Evolutionary conservation across 1,284 basidiomycete genomes (phyloP), one percentile per base, ranked within the genome.

Genomic region (Volvariella surrecta): DNA sequence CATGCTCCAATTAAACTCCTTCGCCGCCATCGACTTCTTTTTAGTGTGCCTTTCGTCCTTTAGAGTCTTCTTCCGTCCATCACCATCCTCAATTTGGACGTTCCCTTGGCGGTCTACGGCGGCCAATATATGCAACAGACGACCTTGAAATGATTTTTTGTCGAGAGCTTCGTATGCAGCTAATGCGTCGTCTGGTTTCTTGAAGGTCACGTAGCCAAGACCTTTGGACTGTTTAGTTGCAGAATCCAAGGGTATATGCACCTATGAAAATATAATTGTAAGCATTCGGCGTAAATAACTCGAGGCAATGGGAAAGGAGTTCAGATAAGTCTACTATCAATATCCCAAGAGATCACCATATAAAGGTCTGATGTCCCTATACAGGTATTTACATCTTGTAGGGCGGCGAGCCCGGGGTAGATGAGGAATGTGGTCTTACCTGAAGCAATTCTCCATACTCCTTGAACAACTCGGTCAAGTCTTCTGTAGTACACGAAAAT

Each of bases 1-100:
- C 72, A 91, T 89, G 37, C 83, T 84, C 95, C 95, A 99, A 62
- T 95, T 96, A 57, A 97, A 94, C 49, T 91, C 90, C 52, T 82
- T 84, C 28, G 82, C 81, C 4, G 86, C 82, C 19, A 66, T 70
- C 11, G 80, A 71, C 59, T 88, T 95, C 50, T 81, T 71, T 59
- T 86, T 83, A 34, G 76, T 74, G 11, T 76, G 70, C 49, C 73
- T 74, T 52, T 89, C 85, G 34, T 81, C 78, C 58, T 86, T 89
- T 37, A 87, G 57, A 1, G 71, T 71, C 48, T 66, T 71, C 53
- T 77, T 79, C 49, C 58, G 68, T 28, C 63, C 70, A 24, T 66
- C 66, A 1, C 53, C 67, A 24, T 72, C 71, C 45, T 62, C 68
- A 2, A 68, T 61, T 41, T 73, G 68, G 19, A 59, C 56, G 35